Conservation (phyloP, 495 filamentous ascomycete genomes). For the Penicillium longicatenatum region DNA sequence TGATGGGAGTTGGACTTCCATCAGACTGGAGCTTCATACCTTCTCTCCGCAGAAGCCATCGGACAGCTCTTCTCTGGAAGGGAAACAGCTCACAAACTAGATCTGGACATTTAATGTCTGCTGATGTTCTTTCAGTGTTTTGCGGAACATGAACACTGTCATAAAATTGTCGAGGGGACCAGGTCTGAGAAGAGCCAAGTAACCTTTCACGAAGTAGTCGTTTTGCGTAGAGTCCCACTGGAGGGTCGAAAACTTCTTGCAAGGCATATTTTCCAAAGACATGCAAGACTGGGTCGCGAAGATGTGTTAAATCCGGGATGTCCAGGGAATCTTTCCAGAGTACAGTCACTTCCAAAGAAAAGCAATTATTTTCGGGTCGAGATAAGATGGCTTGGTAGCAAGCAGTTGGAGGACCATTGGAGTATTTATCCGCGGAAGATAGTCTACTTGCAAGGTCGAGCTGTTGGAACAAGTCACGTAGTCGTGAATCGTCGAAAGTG, state of each 20-base stretch:
- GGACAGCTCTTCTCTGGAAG: conserved; percentile 71
- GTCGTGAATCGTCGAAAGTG: conserved; percentile 17
- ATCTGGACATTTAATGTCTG: conserved; percentile 40
- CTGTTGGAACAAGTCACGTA: conserved; percentile 24
- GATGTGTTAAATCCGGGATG: conserved; percentile 21
- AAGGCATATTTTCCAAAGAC: conserved; percentile 37
- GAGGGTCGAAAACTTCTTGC: conserved; percentile 16
- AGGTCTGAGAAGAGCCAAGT: conserved; percentile 21
- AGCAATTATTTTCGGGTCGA: conserved; percentile 16
- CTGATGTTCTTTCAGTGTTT: conserved; percentile 37
- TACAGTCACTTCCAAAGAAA: conserved; percentile 32
- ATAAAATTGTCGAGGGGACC: conserved; percentile 65
- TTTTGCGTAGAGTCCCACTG: neutral
- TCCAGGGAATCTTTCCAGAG: conserved; percentile 46
- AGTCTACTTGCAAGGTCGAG: conserved; percentile 24
- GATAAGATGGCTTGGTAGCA: conserved; percentile 40
- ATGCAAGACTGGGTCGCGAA: conserved; percentile 21
- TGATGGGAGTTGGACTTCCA: conserved; percentile 28
- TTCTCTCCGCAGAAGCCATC: conserved; percentile 68
- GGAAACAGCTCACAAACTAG: conserved; percentile 62
- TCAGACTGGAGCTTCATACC: conserved; percentile 41
- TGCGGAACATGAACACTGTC: conserved; percentile 62
- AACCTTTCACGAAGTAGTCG: conserved; percentile 16
- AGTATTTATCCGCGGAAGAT: conserved; percentile 30
- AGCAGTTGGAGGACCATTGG: conserved; percentile 22